Evolutionary conservation across 768 basidiomycete species (phyloP).

Genomic region (Macrolepiota albuminosa): DNA sequence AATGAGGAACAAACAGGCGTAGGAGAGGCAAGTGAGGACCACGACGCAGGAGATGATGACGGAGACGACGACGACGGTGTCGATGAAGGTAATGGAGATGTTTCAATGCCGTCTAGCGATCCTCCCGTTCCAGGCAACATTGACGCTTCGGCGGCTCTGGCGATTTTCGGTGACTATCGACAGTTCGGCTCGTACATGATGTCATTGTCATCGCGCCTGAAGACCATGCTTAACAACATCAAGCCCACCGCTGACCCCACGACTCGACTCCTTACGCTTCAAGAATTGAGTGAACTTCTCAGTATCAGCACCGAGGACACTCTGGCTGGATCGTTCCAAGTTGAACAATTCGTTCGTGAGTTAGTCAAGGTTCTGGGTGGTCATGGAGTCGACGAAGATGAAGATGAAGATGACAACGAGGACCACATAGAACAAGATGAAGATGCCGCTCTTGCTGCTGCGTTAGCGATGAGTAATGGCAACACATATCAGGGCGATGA

Average conservation of each 20-base stretch:
- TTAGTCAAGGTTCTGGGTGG: constrained; percentile 89
- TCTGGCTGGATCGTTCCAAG: constrained; percentile 91
- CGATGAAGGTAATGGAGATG: constrained; percentile 36
- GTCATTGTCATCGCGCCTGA: constrained; percentile 81
- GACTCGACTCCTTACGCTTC: constrained; percentile 82
- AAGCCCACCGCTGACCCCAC: constrained; percentile 80
- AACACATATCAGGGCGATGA: constrained; percentile 72
- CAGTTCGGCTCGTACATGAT: constrained; percentile 92
- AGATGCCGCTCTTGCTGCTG: constrained; percentile 86
- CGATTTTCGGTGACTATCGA: constrained; percentile 84
- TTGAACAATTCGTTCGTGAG: constrained; percentile 88
- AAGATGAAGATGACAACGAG: constrained; percentile 67
- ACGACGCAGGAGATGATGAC: constrained; percentile 32
- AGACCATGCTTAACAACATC: constrained; percentile 88
- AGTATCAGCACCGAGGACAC: constrained; percentile 98
- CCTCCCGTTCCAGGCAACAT: constrained; percentile 47
- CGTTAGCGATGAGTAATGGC: constrained; percentile 76
- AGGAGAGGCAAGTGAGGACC: constrained; percentile 39
- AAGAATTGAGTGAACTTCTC: constrained; percentile 91
- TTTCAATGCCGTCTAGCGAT: constrained; percentile 29
- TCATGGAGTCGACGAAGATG: constrained; percentile 68
- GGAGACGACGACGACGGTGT: constrained; percentile 37
- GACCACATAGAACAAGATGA: constrained; percentile 63
- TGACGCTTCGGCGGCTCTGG: constrained; percentile 70
- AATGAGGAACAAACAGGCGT: constrained; percentile 27